Percentiles rank a stretch among this genome's conserved stretches.
Evolutionary conservation across 2,329 filamentous ascomycete species (phyloP).

Genomic region (Ophiostoma sp.): DNA sequence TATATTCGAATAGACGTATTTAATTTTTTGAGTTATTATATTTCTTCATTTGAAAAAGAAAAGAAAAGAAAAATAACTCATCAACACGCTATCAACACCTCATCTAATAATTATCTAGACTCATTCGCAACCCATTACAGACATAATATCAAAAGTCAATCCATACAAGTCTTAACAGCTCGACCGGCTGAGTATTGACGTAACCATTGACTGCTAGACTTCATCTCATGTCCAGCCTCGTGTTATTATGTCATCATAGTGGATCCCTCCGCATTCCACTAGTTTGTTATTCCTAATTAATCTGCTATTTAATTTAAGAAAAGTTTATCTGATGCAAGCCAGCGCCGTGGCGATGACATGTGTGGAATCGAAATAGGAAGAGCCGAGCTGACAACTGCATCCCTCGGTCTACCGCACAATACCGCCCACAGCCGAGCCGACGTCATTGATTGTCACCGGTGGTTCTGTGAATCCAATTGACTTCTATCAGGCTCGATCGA

Average conservation of each 20-base stretch:
- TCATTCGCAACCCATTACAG: too few species aligned
- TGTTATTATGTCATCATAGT: conserved; percentile 9
- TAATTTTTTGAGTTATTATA: too few species aligned
- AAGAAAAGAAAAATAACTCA: too few species aligned
- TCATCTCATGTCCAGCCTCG: conserved; percentile 2
- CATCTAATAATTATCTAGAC: too few species aligned
- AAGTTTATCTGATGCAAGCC: neutral
- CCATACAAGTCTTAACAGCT: too few species aligned
- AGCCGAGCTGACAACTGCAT: neutral
- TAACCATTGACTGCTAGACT: neutral
- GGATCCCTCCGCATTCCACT: conserved; percentile 10
- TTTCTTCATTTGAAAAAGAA: too few species aligned
- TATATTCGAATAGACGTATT: too few species aligned
- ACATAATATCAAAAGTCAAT: too few species aligned
- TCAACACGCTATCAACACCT: too few species aligned
- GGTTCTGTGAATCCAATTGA: neutral
- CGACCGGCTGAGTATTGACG: neutral
- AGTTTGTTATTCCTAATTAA: conserved; percentile 7
- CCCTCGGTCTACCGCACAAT: neutral
- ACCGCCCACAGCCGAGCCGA: too few species aligned
- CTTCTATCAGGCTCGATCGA: neutral
- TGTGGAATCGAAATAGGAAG: neutral
- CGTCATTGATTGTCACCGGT: neutral
- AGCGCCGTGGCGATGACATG: neutral
- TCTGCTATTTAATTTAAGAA: conserved; percentile 8